Evolutionary conservation across 495 filamentous ascomycete species (phyloP).

Genomic region (Talaromyces borbonicus): DNA sequence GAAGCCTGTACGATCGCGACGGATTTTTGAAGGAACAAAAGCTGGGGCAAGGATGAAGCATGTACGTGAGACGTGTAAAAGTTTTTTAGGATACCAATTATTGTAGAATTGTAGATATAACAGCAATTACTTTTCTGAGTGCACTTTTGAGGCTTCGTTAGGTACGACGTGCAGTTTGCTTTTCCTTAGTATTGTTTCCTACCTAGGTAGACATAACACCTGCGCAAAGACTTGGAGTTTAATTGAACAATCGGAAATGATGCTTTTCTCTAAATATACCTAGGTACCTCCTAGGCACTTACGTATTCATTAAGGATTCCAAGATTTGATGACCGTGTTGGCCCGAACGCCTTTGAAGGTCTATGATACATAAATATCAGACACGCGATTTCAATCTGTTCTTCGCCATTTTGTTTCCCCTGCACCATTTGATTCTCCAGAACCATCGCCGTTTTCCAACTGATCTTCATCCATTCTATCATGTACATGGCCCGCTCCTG

Average conservation of each 20-base stretch:
- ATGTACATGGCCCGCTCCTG: constrained; percentile 49
- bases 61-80: constrained; percentile 8
- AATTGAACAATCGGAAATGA: too few species aligned
- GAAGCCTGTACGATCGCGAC: constrained; percentile 39
- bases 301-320: too few species aligned
- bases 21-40: constrained; percentile 37
- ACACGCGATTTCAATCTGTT: constrained; percentile 34
- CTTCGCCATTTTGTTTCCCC: constrained; percentile 53
- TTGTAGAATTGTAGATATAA: constrained; percentile 14
- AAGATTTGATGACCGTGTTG: too few species aligned
- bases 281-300: too few species aligned
- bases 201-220: too few species aligned
- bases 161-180: too few species aligned
- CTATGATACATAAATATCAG: background rate
- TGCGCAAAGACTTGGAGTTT: too few species aligned
- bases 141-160: too few species aligned
- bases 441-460: constrained; percentile 22
- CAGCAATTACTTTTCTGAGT: too few species aligned
- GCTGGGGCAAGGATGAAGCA: background rate
- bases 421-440: constrained; percentile 21
- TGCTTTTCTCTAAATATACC: too few species aligned
- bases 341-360: too few species aligned
- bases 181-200: too few species aligned
- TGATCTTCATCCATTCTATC: constrained; percentile 31
- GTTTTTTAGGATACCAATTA: constrained; percentile 5